Conservation (phyloP, 1,139 yeast genomes). For the Candida sanyaensis region DNA sequence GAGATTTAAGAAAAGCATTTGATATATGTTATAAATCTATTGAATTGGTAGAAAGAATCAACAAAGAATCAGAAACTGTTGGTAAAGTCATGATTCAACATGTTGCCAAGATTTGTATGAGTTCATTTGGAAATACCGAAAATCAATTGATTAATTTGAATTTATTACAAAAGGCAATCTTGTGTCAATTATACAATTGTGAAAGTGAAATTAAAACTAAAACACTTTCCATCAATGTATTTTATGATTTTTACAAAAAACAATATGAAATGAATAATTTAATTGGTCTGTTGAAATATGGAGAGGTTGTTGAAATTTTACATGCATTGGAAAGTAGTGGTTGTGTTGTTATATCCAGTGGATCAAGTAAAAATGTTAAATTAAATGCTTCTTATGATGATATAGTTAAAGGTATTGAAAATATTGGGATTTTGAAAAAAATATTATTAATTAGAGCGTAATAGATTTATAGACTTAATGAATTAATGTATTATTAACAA, state of each 20-base stretch:
- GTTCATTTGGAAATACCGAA: slow-evolving; percentile 42
- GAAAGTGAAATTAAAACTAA: slow-evolving; percentile 26
- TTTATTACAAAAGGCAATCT: slow-evolving; percentile 75
- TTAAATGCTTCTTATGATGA: slow-evolving; percentile 41
- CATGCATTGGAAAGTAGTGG: slow-evolving; percentile 65
- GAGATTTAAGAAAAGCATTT: slow-evolving; percentile 89
- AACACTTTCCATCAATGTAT: slow-evolving; percentile 42
- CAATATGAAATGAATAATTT: slow-evolving; percentile 45
- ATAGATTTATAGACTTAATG: slow-evolving; percentile 2
- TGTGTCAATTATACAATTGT: slow-evolving; percentile 59
- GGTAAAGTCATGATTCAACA: slow-evolving; percentile 73
- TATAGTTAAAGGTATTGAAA: slow-evolving; percentile 32
- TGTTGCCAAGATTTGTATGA: slow-evolving; percentile 74
- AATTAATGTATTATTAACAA: neutral
- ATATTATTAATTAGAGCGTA: slow-evolving; percentile 15
- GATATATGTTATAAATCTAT: slow-evolving; percentile 83
- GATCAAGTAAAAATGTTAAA: slow-evolving; percentile 28
- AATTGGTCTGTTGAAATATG: slow-evolving; percentile 59
- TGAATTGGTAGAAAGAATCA: slow-evolving; percentile 61
- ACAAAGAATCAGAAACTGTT: slow-evolving; percentile 17
- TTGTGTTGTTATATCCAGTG: slow-evolving; percentile 10
- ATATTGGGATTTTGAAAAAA: slow-evolving; percentile 33
- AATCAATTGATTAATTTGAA: slow-evolving; percentile 61
- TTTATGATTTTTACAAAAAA: slow-evolving; percentile 62
- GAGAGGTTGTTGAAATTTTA: slow-evolving; percentile 80